Conservation (phyloP, 345 rosid species). For the Eucalyptus pauciflora region DNA sequence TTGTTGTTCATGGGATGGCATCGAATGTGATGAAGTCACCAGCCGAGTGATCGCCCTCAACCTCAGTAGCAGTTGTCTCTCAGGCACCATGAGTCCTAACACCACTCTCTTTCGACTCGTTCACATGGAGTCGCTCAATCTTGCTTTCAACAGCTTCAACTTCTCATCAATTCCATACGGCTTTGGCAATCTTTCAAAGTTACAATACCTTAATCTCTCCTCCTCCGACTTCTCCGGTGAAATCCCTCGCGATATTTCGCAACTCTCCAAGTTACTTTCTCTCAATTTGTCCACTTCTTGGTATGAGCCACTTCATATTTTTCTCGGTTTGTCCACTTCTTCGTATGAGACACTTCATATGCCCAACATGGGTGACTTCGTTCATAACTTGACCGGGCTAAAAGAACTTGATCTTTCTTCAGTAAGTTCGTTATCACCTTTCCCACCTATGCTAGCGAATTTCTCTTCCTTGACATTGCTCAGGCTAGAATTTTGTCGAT, state of each 20-base stretch:
- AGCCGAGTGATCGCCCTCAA: neutral
- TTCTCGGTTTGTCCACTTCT: accelerated
- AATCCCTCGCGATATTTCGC: neutral
- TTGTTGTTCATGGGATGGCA: neutral
- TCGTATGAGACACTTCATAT: neutral
- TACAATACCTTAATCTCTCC: neutral
- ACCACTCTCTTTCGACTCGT: neutral
- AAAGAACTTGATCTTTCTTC: neutral
- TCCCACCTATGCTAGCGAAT: neutral
- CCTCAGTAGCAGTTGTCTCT: neutral
- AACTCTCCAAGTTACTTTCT: neutral
- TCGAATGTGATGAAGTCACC: neutral
- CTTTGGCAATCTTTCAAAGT: neutral
- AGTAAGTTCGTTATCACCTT: neutral
- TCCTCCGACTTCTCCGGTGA: neutral
- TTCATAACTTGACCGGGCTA: neutral
- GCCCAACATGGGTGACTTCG: neutral
- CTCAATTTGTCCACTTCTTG: too few relatives aligned
- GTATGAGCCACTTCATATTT: too few relatives aligned
- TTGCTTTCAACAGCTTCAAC: neutral
- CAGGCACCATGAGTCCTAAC: neutral
- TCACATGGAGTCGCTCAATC: neutral
- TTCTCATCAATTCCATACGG: neutral
- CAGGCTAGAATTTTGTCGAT: neutral
- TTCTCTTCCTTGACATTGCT: neutral